Percentiles rank a stretch among this genome's conserved stretches.
Conservation (phyloP, 208 protist species). For the Trypanosoma lewisi region DNA sequence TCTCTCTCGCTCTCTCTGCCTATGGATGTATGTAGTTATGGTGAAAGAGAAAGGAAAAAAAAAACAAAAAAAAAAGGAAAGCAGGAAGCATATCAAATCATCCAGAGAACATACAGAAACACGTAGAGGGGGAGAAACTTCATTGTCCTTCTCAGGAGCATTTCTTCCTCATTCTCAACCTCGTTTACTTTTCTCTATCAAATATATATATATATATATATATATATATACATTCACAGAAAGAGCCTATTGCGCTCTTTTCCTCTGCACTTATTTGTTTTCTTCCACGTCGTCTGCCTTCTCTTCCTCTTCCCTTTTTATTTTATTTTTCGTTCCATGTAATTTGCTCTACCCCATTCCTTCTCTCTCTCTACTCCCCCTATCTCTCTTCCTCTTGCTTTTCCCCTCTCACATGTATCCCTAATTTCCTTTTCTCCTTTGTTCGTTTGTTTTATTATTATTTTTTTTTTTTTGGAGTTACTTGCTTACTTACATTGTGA, state of each 20-base stretch:
- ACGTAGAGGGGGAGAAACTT: too few relatives aligned
- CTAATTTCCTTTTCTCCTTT: slow-evolving; percentile 8
- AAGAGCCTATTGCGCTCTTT: background rate
- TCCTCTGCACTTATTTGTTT: slow-evolving; percentile 13
- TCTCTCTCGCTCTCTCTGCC: background rate
- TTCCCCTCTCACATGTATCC: slow-evolving; percentile 9
- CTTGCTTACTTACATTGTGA: slow-evolving; percentile 38
- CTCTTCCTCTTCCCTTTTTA: slow-evolving; percentile 17
- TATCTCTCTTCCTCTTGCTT: background rate
- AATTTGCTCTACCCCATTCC: background rate
- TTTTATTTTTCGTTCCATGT: too few relatives aligned
- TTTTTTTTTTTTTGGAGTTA: background rate
- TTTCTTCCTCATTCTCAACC: too few relatives aligned
- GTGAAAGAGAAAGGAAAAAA: slow-evolving; percentile 11
- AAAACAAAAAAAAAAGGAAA: slow-evolving; percentile 14
- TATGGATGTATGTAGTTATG: slow-evolving; percentile 7
- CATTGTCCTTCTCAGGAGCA: too few relatives aligned
- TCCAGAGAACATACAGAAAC: background rate
- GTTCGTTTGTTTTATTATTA: background rate
- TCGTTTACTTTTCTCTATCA: background rate
- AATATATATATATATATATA: too few relatives aligned
- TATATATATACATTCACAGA: too few relatives aligned
- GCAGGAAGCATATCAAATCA: background rate
- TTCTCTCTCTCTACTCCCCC: background rate
- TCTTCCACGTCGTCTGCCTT: slow-evolving; percentile 1